Conservation (phyloP, 768 basidiomycete species). For the Termitomyces sp. region DNA sequence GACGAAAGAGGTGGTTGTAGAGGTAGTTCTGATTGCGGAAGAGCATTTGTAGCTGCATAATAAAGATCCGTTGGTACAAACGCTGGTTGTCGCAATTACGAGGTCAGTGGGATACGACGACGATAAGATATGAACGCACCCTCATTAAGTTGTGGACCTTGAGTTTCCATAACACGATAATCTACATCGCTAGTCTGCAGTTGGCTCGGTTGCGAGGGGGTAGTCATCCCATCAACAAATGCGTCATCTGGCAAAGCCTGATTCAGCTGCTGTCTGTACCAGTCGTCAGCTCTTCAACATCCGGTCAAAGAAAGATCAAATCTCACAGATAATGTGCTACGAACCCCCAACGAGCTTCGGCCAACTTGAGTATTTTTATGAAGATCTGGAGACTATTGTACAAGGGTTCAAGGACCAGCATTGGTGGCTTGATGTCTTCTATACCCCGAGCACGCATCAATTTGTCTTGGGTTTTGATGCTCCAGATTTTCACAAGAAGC, state of each 20-base stretch:
- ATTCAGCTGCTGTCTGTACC: constrained; percentile 10
- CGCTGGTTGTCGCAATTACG: not conserved
- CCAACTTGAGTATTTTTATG: constrained; percentile 38
- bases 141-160: not conserved
- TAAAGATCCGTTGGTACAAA: not conserved
- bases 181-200: not conserved
- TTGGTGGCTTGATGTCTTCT: constrained; percentile 31
- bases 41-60: not conserved
- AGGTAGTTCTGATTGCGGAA: not conserved
- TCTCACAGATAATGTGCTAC: constrained; percentile 29
- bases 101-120: not conserved
- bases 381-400: constrained; percentile 37
- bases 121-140: not conserved
- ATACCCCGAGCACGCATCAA: constrained; percentile 19
- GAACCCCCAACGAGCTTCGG: constrained; percentile 31
- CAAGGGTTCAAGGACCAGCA: constrained; percentile 31
- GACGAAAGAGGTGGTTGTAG: not conserved
- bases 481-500: constrained; percentile 58
- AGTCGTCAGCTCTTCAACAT: not conserved
- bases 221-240: not conserved
- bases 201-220: not conserved
- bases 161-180: not conserved
- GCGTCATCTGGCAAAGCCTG: constrained; percentile 6
- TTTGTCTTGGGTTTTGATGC: constrained; percentile 45
- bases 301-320: not conserved